Conservation (phyloP, 2,329 filamentous ascomycete species). For the Neonectria punicea region DNA sequence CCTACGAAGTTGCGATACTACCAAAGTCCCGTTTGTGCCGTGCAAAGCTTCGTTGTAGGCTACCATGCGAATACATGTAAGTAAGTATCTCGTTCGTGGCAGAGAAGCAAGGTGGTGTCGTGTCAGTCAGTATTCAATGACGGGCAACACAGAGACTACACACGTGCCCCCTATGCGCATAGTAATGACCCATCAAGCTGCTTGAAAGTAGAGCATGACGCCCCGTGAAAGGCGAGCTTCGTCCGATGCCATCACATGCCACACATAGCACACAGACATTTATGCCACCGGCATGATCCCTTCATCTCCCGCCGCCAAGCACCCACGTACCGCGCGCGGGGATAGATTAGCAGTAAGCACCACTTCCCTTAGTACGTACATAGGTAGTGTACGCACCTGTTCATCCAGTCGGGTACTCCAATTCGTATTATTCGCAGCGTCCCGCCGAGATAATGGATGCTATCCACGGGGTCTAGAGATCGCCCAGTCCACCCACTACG, state of each 20-base stretch:
- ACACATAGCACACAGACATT: neutral
- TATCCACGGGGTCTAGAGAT: neutral
- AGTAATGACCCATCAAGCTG: neutral
- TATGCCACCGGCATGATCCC: neutral
- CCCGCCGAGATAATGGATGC: neutral
- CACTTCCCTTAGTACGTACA: neutral
- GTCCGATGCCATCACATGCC: neutral
- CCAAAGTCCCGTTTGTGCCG: neutral
- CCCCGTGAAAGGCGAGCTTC: neutral
- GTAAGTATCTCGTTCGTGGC: neutral
- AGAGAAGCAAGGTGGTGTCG: neutral
- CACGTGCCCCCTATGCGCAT: neutral
- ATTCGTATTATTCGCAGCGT: neutral
- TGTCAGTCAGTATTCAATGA: neutral
- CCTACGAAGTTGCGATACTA: neutral
- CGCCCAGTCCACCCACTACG: neutral
- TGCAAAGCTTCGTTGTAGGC: neutral
- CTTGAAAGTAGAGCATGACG: neutral
- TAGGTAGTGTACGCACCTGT: neutral
- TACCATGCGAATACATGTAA: neutral
- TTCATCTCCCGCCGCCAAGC: constrained; percentile 1
- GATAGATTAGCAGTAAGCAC: neutral
- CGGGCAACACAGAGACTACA: neutral
- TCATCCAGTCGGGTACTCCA: neutral
- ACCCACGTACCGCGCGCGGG: neutral